Conservation (phyloP, 192 early-diverging fungal genomes). For the Gigaspora rosea region DNA sequence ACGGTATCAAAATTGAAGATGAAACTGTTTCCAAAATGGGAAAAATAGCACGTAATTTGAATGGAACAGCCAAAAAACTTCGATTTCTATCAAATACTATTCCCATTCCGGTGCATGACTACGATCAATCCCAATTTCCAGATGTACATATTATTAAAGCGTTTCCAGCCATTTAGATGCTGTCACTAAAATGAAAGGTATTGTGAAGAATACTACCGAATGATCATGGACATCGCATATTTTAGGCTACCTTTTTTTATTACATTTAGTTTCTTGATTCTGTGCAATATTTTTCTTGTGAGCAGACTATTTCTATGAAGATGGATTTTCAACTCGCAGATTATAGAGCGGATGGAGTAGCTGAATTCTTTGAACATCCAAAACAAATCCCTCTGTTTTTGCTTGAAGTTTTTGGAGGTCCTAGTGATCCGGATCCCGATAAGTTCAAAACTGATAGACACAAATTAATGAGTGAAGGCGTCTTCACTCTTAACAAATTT, state of each 20-base stretch:
- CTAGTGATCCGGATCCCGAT: background rate
- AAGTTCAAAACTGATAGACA: background rate
- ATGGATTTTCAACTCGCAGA: slow-evolving; percentile 20
- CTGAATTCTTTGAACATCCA: slow-evolving; percentile 13
- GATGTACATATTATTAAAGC: slow-evolving; percentile 13
- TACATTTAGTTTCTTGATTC: slow-evolving; percentile 12
- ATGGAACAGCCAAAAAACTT: no score
- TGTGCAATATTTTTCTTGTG: background rate
- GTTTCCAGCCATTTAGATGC: background rate
- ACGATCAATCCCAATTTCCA: background rate
- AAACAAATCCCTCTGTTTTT: slow-evolving; percentile 9
- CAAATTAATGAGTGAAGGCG: slow-evolving; percentile 14
- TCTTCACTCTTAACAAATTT: background rate
- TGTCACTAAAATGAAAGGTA: background rate
- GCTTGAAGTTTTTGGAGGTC: background rate
- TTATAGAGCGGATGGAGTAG: slow-evolving; percentile 11
- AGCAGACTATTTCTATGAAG: background rate
- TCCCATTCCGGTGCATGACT: no score
- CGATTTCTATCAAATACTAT: no score
- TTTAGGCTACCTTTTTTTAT: background rate
- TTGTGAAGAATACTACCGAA: slow-evolving; percentile 1
- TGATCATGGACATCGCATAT: background rate
- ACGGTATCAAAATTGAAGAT: no score
- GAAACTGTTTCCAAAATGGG: no score
- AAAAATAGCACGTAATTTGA: no score